Conservation (phyloP, 768 basidiomycete genomes). For the Trametes cingulata region DNA sequence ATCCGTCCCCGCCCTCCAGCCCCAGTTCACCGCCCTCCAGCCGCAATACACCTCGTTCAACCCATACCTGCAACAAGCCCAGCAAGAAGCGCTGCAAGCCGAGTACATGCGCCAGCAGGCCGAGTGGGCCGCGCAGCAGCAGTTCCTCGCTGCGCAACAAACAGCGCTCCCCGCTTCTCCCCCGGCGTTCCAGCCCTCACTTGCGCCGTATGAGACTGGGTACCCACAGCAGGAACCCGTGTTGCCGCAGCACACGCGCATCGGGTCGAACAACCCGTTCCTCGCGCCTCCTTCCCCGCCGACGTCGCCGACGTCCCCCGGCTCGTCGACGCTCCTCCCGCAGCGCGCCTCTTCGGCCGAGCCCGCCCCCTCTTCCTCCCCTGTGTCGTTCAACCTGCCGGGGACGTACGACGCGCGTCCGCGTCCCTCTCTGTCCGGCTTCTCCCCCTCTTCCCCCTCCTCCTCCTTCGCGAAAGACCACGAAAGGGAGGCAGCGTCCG, state of each 20-base stretch:
- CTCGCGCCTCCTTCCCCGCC: conserved; percentile 31
- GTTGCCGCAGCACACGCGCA: conserved; percentile 60
- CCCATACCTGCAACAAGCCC: conserved; percentile 83
- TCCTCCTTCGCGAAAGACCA: not conserved
- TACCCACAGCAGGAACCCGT: conserved; percentile 55
- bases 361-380: no score
- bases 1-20: conserved; percentile 21
- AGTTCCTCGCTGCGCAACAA: conserved; percentile 32
- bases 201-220: conserved; percentile 41
- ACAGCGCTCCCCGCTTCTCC: conserved; percentile 20
- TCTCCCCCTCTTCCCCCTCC: no score
- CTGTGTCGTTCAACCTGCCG: conserved; percentile 20
- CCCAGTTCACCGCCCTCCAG: conserved; percentile 46
- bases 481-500: conserved; percentile 4
- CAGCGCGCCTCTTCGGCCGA: conserved; percentile 36
- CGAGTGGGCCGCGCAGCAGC: conserved; percentile 71
- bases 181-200: conserved; percentile 42
- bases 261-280: conserved; percentile 31
- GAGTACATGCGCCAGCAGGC: conserved; percentile 49
- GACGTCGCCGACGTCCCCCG: conserved; percentile 43
- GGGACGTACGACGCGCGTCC: conserved; percentile 19
- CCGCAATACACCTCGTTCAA: conserved; percentile 92
- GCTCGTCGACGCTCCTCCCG: conserved; percentile 38
- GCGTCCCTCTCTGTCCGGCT: not conserved
- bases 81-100: conserved; percentile 78